Base-by-base conservation (phyloP, 1,284 basidiomycete genomes). In the Vanrija sp. region DNA sequence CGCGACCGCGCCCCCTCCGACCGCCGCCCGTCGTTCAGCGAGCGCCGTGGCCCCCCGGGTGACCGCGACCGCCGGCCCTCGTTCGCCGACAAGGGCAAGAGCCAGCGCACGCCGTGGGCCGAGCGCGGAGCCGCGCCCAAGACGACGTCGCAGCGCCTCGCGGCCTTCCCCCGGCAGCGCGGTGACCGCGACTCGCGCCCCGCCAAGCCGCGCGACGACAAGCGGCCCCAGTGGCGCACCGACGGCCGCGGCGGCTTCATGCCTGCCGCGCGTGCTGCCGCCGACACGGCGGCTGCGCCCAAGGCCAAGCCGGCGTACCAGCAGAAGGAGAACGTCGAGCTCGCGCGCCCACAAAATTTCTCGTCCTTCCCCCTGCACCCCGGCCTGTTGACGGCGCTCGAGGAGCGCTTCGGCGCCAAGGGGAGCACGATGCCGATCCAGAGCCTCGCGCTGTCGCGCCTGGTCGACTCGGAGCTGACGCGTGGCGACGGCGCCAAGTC, bases 391-490 rank as follows among this genome's bases (percentile, higher is more conserved):
- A 68, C 78, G 9, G 82, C 82, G 27, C 65, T 90, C 5, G 68
- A 75, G 6, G 81, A 83, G 27, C 68, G 82, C 1, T 76, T 88
- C 14, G 31, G 31, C 12, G 85, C 57, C 0, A 25, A 44, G 5
- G 51, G 55, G 2, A 49, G 52, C 22, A 67, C 89, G 2, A 88
- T 87, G 0, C 81, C 85, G 0, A 88, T 92, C 27, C 89, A 92
- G 68, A 79, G 82, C 0, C 78, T 90, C 22, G 81, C 85, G 19
- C 72, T 89, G 18, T 81, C 84, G 57, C 77, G 83, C 56, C 71
- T 85, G n/a, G 72, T 88, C 67, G 18, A 35, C n/a, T 18, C 38
- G 2, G 15, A 18, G 10, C 16, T 18, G 3, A n/a, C 23, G 37
- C 25, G 49, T 3, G 41, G 57, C 18, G 52, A 74, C 35, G 62